Conservation (phyloP, 2,329 filamentous ascomycete genomes). For the Penicillium sp. region DNA sequence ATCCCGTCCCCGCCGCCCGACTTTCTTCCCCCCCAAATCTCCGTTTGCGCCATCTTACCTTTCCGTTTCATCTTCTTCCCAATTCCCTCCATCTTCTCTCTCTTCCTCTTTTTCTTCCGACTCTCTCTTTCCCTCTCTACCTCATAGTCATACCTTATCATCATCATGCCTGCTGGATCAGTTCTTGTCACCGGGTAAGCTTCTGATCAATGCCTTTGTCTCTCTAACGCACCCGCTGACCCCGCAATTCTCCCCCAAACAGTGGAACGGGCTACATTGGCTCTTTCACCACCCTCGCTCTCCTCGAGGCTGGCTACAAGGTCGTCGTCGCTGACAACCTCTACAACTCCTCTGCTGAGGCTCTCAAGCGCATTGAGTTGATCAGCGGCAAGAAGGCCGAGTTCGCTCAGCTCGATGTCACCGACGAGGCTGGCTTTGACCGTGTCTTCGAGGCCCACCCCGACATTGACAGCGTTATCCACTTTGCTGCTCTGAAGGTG, state of each 20-base stretch:
- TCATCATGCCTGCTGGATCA: slow-evolving; percentile 67
- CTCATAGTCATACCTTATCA: slow-evolving; percentile 1
- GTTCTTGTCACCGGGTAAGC: slow-evolving; percentile 86
- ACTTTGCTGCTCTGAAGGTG: slow-evolving; percentile 95
- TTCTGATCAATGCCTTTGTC: too few species aligned
- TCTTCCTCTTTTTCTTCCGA: slow-evolving; percentile 5
- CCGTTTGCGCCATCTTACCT: too few species aligned
- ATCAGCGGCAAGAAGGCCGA: slow-evolving; percentile 77
- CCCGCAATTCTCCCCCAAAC: too few species aligned
- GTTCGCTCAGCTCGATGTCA: slow-evolving; percentile 82
- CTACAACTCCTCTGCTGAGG: slow-evolving; percentile 91
- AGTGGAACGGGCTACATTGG: slow-evolving; percentile 97
- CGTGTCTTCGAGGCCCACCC: slow-evolving; percentile 81
- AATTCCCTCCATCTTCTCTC: too few species aligned
- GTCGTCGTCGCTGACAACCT: slow-evolving; percentile 94
- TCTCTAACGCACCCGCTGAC: too few species aligned
- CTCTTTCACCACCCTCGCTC: slow-evolving; percentile 85
- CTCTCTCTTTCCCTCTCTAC: background rate
- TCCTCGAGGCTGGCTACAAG: slow-evolving; percentile 89
- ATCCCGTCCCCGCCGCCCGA: too few species aligned
- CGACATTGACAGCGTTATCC: slow-evolving; percentile 93
- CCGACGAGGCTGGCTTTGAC: slow-evolving; percentile 72
- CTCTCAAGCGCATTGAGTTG: slow-evolving; percentile 87
- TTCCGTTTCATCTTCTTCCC: too few species aligned
- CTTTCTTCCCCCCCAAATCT: too few species aligned